Percentiles rank a stretch among this genome's conserved stretches.
phyloP scores from a whole-genome alignment of 371 early-diverging fungal genomes.

The Lichtheimia ornata region DNA sequence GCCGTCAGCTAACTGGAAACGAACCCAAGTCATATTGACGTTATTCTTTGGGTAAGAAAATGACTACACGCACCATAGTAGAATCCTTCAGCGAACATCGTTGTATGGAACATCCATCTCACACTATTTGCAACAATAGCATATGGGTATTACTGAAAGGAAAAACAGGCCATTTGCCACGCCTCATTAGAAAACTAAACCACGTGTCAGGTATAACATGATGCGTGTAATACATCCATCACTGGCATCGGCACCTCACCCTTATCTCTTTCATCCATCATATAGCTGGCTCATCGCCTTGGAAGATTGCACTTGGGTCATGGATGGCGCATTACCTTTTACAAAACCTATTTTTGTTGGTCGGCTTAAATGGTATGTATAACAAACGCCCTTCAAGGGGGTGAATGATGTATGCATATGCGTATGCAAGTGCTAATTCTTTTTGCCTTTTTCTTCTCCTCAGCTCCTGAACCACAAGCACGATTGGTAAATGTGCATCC shows the following conservation, averaged over 20 bases:
- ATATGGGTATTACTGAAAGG: slow-evolving; percentile 44
- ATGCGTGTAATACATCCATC: slow-evolving; percentile 5
- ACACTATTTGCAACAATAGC: slow-evolving; percentile 16
- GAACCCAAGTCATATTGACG: slow-evolving; percentile 74
- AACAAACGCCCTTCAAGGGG: slow-evolving; percentile 7
- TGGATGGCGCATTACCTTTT: slow-evolving; percentile 64
- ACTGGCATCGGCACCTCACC: not conserved
- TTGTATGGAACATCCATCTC: not conserved
- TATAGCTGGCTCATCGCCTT: slow-evolving; percentile 64
- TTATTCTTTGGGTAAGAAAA: slow-evolving; percentile 57
- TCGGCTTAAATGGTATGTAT: slow-evolving; percentile 67
- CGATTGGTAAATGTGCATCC: slow-evolving; percentile 43
- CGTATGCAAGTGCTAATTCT: not conserved
- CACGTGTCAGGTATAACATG: slow-evolving; percentile 25
- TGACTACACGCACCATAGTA: too few relatives aligned
- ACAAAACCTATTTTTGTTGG: slow-evolving; percentile 55
- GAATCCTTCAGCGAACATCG: not conserved
- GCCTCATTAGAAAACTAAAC: slow-evolving; percentile 27
- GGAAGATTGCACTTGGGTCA: slow-evolving; percentile 79
- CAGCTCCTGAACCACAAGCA: slow-evolving; percentile 74
- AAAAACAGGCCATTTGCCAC: slow-evolving; percentile 26
- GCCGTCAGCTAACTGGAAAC: slow-evolving; percentile 89
- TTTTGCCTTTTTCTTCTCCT: not conserved
- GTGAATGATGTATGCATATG: not conserved
- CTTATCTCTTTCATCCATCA: slow-evolving; percentile 5